Conservation (phyloP, 192 early-diverging fungal species). For the Backusella westeae region DNA sequence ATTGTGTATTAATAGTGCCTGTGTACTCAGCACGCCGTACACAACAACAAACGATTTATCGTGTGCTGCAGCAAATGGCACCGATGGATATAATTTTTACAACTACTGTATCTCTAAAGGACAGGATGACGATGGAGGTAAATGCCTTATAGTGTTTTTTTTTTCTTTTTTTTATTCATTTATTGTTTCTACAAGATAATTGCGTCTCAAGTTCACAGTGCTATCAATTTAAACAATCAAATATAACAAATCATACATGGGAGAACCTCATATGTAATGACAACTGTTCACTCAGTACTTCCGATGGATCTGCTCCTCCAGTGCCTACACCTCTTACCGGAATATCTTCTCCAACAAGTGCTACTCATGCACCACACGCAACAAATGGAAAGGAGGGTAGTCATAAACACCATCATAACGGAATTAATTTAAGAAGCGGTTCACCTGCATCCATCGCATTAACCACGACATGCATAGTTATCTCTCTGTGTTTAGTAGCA, state of each 20-base stretch:
- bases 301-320: constrained; percentile 12
- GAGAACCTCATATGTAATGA: constrained; percentile 9
- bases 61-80: not conserved
- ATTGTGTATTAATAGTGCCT: constrained; percentile 20
- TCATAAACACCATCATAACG: not conserved
- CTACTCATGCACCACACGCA: not conserved
- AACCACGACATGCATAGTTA: not conserved
- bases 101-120: constrained; percentile 22
- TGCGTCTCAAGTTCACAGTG: constrained; percentile 18
- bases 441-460: constrained; percentile 5
- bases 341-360: not conserved
- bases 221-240: constrained; percentile 11
- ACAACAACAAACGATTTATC: not conserved
- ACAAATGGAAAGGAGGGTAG: not conserved
- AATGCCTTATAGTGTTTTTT: not conserved
- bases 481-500: not conserved
- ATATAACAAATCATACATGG: not conserved
- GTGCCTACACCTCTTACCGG: not conserved
- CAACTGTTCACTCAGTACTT: not conserved
- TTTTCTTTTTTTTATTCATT: not conserved
- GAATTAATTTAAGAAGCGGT: not conserved
- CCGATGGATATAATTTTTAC: constrained; percentile 14
- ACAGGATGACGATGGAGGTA: constrained; percentile 14
- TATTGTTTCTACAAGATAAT: not conserved
- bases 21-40: constrained; percentile 11